phyloP scores from a whole-genome alignment of 208 protist genomes.

The Trypanosomatidae sp. region DNA sequence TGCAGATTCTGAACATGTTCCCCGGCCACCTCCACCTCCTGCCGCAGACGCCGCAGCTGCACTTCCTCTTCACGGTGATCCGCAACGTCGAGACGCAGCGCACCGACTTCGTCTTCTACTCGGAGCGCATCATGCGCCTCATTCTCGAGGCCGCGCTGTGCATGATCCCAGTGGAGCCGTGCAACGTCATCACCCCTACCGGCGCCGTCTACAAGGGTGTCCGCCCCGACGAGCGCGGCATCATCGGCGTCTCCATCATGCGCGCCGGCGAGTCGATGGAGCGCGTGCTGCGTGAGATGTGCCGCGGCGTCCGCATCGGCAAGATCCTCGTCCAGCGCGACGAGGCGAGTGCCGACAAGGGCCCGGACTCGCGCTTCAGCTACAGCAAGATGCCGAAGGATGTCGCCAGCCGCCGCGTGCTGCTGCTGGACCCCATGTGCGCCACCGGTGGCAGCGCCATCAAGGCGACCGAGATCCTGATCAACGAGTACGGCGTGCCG shows the following conservation, averaged over 20 bases:
- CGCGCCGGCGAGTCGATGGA: conserved; percentile 98
- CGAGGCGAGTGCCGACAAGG: conserved; percentile 87
- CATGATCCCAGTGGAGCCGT: conserved; percentile 86
- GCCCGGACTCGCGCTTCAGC: conserved; percentile 90
- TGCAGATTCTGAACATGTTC: conserved; percentile 67
- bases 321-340: conserved; percentile 99
- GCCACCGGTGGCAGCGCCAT: conserved; percentile 92
- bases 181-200: conserved; percentile 93
- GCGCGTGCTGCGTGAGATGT: conserved; percentile 91
- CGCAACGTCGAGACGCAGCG: conserved; percentile 87
- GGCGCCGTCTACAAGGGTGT: conserved; percentile 77
- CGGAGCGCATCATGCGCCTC: conserved; percentile 95
- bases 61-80: conserved; percentile 95
- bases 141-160: conserved; percentile 93
- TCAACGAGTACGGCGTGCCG: conserved; percentile 73
- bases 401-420: conserved; percentile 87
- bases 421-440: conserved; percentile 98
- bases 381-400: conserved; percentile 97
- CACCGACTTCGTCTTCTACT: conserved; percentile 97
- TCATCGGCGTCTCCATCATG: conserved; percentile 97
- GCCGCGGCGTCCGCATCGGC: conserved; percentile 95
- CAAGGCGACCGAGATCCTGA: conserved; percentile 78
- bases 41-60: conserved; percentile 88
- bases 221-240: conserved; percentile 63
- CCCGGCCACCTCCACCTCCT: conserved; percentile 72